A percentile compares a stretch with the other conserved stretches of the same genome.
Conservation (phyloP, 495 filamentous ascomycete species). For the Tuber umbilicatum region DNA sequence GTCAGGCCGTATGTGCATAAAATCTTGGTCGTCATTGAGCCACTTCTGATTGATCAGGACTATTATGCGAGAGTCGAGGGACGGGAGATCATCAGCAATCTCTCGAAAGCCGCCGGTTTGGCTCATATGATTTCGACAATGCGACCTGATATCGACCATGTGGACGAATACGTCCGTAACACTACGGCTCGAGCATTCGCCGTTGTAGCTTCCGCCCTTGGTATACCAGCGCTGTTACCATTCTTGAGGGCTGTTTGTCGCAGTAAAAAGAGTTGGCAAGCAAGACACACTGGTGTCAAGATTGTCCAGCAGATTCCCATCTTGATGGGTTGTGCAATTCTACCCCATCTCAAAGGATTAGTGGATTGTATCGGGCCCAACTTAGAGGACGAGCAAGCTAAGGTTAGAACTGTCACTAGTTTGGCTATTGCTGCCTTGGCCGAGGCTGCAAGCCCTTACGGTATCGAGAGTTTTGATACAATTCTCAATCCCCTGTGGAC, state of each 20-base stretch:
- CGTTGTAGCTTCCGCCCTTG: slow-evolving; percentile 92
- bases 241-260: slow-evolving; percentile 93
- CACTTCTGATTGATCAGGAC: slow-evolving; percentile 96
- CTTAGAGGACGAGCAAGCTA: slow-evolving; percentile 93
- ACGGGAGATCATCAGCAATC: slow-evolving; percentile 96
- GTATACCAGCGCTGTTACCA: slow-evolving; percentile 88
- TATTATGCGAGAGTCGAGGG: slow-evolving; percentile 98
- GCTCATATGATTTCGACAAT: slow-evolving; percentile 99
- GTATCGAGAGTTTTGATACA: slow-evolving; percentile 97
- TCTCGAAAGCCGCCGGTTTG: slow-evolving; percentile 92
- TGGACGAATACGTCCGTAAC: slow-evolving; percentile 98
- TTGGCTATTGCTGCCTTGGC: slow-evolving; percentile 92
- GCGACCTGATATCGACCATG: slow-evolving; percentile 97
- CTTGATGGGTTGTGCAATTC: slow-evolving; percentile 93
- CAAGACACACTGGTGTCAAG: slow-evolving; percentile 97
- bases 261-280: slow-evolving; percentile 99
- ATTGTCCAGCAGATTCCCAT: slow-evolving; percentile 99
- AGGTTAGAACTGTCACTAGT: slow-evolving; percentile 91
- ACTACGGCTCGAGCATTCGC: slow-evolving; percentile 97
- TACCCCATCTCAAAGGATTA: slow-evolving; percentile 90
- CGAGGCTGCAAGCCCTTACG: slow-evolving; percentile 94
- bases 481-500: slow-evolving; percentile 98
- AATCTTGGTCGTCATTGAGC: slow-evolving; percentile 98
- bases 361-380: slow-evolving; percentile 96
- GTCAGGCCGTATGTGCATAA: slow-evolving; percentile 97